phyloP scores from a whole-genome alignment of 2,329 filamentous ascomycete species.

The Drechslera avenae region DNA sequence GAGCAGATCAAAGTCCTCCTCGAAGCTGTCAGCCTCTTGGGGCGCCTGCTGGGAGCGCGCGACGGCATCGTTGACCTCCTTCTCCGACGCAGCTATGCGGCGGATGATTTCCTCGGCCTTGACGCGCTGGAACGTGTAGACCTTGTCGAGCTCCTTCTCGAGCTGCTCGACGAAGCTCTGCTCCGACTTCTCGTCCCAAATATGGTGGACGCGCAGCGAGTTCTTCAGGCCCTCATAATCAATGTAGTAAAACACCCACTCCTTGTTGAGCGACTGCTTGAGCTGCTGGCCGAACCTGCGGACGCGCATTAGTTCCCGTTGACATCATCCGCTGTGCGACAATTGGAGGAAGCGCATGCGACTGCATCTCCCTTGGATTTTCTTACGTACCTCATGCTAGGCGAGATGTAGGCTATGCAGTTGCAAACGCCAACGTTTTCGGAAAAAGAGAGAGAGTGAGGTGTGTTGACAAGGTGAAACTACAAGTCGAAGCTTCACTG shows the following conservation, averaged over 20 bases:
- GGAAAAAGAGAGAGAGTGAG: conserved; percentile 7
- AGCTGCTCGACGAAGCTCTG: conserved; percentile 83
- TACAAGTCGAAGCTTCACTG: conserved; percentile 12
- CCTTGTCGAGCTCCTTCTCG: conserved; percentile 93
- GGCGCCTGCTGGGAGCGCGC: conserved; percentile 55
- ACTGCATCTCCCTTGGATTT: conserved; percentile 16
- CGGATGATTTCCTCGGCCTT: conserved; percentile 96
- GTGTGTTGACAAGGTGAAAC: conserved; percentile 13
- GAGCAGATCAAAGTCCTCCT: conserved; percentile 91
- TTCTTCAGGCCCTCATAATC: conserved; percentile 93
- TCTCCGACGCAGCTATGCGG: conserved; percentile 84
- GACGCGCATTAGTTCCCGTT: conserved; percentile 33
- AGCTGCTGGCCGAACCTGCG: conserved; percentile 91
- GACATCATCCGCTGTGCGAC: conserved; percentile 25
- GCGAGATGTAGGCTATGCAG: conserved; percentile 15
- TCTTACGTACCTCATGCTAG: conserved; percentile 31
- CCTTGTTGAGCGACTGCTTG: conserved; percentile 91
- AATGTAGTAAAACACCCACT: conserved; percentile 99
- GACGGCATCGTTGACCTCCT: conserved; percentile 88
- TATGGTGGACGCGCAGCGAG: conserved; percentile 75
- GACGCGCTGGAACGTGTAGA: conserved; percentile 95
- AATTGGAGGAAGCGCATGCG: conserved; percentile 16
- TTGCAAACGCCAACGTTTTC: conserved; percentile 4
- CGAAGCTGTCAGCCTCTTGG: conserved; percentile 60
- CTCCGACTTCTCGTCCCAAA: conserved; percentile 93